A percentile compares a stretch with the other conserved stretches of the same genome.
Evolutionary conservation across 306 rosid species (phyloP).

Genomic region (Arachis hypogaea): DNA sequence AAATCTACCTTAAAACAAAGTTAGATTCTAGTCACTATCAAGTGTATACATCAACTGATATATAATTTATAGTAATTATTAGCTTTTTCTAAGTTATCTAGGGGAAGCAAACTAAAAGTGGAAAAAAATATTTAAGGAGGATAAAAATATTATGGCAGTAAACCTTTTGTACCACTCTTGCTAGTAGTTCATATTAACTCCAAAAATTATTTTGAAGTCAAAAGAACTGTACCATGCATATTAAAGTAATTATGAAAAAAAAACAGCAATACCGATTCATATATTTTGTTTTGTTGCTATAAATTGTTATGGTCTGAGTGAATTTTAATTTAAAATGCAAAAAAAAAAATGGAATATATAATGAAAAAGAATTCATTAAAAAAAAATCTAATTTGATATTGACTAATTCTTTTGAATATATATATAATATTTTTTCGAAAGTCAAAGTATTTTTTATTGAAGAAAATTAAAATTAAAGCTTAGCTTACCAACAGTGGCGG

Average conservation of each 20-base stretch:
- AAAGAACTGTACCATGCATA: background rate
- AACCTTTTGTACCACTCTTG: background rate
- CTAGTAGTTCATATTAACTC: background rate
- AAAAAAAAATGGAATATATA: background rate
- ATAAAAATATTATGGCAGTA: background rate
- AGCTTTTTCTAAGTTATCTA: no score
- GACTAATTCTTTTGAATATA: no score
- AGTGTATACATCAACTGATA: background rate
- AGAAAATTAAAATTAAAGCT: background rate
- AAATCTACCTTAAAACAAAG: background rate
- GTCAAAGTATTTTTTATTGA: no score
- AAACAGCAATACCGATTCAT: no score
- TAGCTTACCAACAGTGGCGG: constrained; percentile 86
- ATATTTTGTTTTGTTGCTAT: background rate
- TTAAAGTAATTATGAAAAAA: background rate
- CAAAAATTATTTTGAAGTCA: background rate
- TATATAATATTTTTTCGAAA: no score
- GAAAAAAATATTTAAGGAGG: no score
- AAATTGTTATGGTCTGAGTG: background rate
- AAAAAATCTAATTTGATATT: no score
- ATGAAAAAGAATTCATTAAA: no score
- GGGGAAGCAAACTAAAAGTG: background rate
- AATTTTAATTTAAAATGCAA: background rate
- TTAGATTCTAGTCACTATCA: background rate
- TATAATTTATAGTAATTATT: background rate